Evolutionary conservation across 2,329 filamentous ascomycete species (phyloP), one percentile per base, ranked within the genome.

Genomic region (Aspergillus chevalieri): DNA sequence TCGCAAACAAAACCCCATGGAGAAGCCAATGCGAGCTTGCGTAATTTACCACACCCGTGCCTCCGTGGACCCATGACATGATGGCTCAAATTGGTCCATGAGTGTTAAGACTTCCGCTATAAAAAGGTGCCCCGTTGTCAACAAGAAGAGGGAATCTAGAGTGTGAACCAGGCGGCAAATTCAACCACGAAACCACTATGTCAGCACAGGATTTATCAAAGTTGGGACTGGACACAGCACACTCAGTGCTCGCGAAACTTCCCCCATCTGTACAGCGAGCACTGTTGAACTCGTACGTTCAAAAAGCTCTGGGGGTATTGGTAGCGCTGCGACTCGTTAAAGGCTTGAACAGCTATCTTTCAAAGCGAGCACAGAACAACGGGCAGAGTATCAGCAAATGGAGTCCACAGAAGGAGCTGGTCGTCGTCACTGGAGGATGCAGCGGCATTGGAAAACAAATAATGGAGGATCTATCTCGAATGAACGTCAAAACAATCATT

Each of bases 401-500:
- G 55, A 33, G 47, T 28, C 47, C 48, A n/a, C 38, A 47, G 3
- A 46, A 48, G 7, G 57, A 60, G 45, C n/a, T 60, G 3, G 51
- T 56, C 7, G 26, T 59, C 3, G n/a, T 61, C 3, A 60, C 56
- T 4, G 56, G 58, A 1, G 58, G 56, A 15, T 47, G 52, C 36
- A 49, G 57, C 30, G 53, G 56, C 1, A 61, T 60, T 21, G 57
- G 55, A n/a, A 54, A 44, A 43, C 47, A 59, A n/a, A 55, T 61
- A 7, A 39, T 53, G 34, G 44, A 52, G n/a, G 54, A 60, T 30
- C 39, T 61, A 14, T 22, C 52, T 4, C 26, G 22, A 2, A 28
- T 21, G 1, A 43, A 49, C n/a, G 44, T 52, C 24, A 51, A 47
- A 15, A 47, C 56, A 8, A 30, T 60, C 9, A 46, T 52, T 6